These are phyloP conservation scores for Fusarium avenaceum DNA, from an alignment of 2,329 filamentous ascomycete species.

Conservation along the genomic window DNA sequence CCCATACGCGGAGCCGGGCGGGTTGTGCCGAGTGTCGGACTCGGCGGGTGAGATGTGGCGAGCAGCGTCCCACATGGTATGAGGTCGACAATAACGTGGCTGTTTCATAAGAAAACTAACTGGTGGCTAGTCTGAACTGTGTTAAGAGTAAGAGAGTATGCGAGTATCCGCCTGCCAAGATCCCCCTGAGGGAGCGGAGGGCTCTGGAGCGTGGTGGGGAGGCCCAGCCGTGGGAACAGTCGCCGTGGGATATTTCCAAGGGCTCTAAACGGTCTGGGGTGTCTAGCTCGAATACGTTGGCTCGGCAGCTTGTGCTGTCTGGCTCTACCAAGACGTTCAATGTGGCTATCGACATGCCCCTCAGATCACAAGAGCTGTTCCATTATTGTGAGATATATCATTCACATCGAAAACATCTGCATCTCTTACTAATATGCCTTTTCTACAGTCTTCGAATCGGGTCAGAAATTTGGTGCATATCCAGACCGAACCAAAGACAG, in stretches of 20 bases:
- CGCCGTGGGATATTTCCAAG: neutral
- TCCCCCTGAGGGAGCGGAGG: slow-evolving; percentile 22
- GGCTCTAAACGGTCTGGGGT: neutral
- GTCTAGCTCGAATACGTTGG: slow-evolving; percentile 1
- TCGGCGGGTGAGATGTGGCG: slow-evolving; percentile 25
- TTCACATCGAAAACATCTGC: fast-evolving
- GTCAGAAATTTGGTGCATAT: neutral
- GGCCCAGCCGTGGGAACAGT: slow-evolving; percentile 14
- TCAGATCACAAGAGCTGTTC: slow-evolving; percentile 28
- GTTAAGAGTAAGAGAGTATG: slow-evolving; percentile 1
- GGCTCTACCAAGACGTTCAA: neutral
- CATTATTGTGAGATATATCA: slow-evolving; percentile 12
- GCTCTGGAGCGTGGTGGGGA: slow-evolving; percentile 14
- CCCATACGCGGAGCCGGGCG: slow-evolving; percentile 22
- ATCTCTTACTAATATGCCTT: neutral
- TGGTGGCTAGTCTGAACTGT: slow-evolving; percentile 14
- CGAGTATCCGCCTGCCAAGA: slow-evolving; percentile 15
- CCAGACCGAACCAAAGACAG: neutral
- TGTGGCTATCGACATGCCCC: slow-evolving; percentile 20
- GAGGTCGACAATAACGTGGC: neutral
- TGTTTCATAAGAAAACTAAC: neutral
- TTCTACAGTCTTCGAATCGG: neutral
- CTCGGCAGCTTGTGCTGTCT: slow-evolving; percentile 7
- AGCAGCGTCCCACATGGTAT: slow-evolving; percentile 26
- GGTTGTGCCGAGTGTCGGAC: slow-evolving; percentile 25